A percentile compares a stretch with the other conserved stretches of the same genome.
phyloP scores from a whole-genome alignment of 2,329 filamentous ascomycete genomes.

The Clonostachys chloroleuca region DNA sequence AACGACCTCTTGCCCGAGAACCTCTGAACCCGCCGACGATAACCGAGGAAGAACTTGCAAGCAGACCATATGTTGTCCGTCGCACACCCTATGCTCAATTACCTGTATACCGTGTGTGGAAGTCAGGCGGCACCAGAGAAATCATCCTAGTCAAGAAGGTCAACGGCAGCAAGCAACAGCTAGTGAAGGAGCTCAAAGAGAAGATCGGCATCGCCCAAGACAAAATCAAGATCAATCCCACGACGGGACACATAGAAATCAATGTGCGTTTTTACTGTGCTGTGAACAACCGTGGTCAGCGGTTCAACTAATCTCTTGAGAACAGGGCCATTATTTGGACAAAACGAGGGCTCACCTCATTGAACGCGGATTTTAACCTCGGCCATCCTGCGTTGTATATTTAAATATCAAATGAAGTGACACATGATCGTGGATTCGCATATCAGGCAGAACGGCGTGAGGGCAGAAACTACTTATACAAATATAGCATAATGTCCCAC shows the following conservation, averaged over 20 bases:
- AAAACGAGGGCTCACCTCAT: slow-evolving; percentile 23
- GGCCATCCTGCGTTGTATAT: too few relatives aligned
- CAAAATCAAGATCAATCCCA: slow-evolving; percentile 47
- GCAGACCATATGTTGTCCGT: slow-evolving; percentile 60
- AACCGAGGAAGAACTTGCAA: slow-evolving; percentile 17
- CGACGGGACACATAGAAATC: slow-evolving; percentile 71
- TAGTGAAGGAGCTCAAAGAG: slow-evolving; percentile 60
- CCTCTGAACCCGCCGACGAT: slow-evolving; percentile 21
- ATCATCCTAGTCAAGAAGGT: slow-evolving; percentile 75
- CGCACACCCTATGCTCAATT: slow-evolving; percentile 69
- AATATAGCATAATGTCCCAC: slow-evolving; percentile 3
- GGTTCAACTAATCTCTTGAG: slow-evolving; percentile 3
- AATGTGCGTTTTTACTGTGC: slow-evolving; percentile 47
- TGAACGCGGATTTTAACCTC: slow-evolving; percentile 23
- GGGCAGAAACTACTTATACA: background rate
- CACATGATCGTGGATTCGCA: too few relatives aligned
- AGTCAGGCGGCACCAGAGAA: slow-evolving; percentile 71
- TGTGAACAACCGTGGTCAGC: background rate
- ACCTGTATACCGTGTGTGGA: slow-evolving; percentile 71
- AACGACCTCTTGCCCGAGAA: slow-evolving; percentile 3
- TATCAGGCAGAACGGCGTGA: background rate
- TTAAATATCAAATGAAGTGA: too few relatives aligned
- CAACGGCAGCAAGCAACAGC: slow-evolving; percentile 62
- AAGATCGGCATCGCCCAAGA: slow-evolving; percentile 52
- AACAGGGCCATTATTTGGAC: slow-evolving; percentile 24